phyloP scores from a whole-genome alignment of 2,329 filamentous ascomycete genomes.

The Fusarium nisikadoi region DNA sequence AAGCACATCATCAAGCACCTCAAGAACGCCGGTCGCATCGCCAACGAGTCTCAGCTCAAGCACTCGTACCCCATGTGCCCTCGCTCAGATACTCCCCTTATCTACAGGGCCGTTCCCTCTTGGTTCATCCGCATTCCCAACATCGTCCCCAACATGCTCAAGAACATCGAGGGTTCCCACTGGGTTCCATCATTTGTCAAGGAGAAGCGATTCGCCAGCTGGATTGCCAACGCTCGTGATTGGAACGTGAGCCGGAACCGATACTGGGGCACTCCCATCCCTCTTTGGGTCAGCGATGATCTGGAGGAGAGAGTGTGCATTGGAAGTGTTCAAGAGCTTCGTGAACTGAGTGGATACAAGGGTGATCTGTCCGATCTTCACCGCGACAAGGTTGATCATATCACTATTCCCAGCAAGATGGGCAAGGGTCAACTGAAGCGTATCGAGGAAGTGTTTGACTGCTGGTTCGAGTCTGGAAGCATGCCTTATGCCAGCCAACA shows the following conservation, averaged over 20 bases:
- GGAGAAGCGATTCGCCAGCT: slow-evolving; percentile 88
- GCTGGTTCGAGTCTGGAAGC: slow-evolving; percentile 95
- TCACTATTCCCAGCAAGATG: slow-evolving; percentile 90
- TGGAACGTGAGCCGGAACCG: slow-evolving; percentile 96
- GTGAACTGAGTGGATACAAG: slow-evolving; percentile 84
- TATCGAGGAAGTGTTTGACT: slow-evolving; percentile 92
- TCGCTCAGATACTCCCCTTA: slow-evolving; percentile 93
- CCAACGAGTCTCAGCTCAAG: slow-evolving; percentile 87
- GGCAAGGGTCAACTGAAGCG: slow-evolving; percentile 86
- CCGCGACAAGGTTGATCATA: slow-evolving; percentile 90
- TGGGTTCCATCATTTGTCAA: slow-evolving; percentile 95
- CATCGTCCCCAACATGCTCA: slow-evolving; percentile 87
- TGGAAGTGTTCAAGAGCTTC: slow-evolving; percentile 85
- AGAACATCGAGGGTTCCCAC: slow-evolving; percentile 87
- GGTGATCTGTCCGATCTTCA: slow-evolving; percentile 88
- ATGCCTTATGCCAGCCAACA: slow-evolving; percentile 95
- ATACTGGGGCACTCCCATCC: slow-evolving; percentile 95
- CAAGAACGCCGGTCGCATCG: slow-evolving; percentile 78
- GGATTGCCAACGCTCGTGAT: slow-evolving; percentile 90
- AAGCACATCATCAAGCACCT: slow-evolving; percentile 92
- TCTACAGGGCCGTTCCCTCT: slow-evolving; percentile 89
- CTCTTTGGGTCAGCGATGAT: slow-evolving; percentile 92
- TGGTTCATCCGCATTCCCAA: slow-evolving; percentile 94
- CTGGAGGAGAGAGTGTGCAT: slow-evolving; percentile 87
- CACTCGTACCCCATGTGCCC: slow-evolving; percentile 96